Evolutionary conservation across 495 filamentous ascomycete species (phyloP).

Genomic region (Penicillium subrubescens): DNA sequence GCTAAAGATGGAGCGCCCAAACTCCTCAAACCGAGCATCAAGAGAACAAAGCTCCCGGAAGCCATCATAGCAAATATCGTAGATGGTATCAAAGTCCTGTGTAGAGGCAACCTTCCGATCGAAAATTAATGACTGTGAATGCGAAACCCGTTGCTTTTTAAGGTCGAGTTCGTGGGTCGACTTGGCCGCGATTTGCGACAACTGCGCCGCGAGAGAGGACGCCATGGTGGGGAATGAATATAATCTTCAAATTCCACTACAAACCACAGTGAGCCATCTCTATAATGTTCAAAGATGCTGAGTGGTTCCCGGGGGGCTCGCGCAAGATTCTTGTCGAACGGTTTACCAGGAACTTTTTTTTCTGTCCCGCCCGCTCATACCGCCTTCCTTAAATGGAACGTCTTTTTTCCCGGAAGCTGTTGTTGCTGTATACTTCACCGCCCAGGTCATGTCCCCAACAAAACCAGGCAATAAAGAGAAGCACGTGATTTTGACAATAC

Average conservation of each 20-base stretch:
- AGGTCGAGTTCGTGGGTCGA: conserved; percentile 81
- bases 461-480: too few relatives aligned
- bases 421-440: too few relatives aligned
- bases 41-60: conserved; percentile 87
- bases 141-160: conserved; percentile 82
- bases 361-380: conserved; percentile 17
- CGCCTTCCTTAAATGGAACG: conserved; percentile 17
- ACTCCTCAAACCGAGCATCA: conserved; percentile 72
- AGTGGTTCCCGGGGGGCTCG: not conserved
- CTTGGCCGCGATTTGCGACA: conserved; percentile 76
- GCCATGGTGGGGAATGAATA: conserved; percentile 56
- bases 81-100: conserved; percentile 88
- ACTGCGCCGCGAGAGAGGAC: conserved; percentile 75
- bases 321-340: conserved; percentile 14
- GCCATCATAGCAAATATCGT: conserved; percentile 80
- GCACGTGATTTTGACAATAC: too few relatives aligned
- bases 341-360: conserved; percentile 38
- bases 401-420: not conserved
- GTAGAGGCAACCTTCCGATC: conserved; percentile 75
- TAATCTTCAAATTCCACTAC: conserved; percentile 4
- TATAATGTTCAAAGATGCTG: not conserved
- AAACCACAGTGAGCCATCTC: conserved; percentile 20
- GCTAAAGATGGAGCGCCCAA: conserved; percentile 77
- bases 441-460: too few relatives aligned
- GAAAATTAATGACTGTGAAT: conserved; percentile 91